phyloP scores from a whole-genome alignment of 2,329 filamentous ascomycete species.

The Hymenoscyphus linearis region DNA sequence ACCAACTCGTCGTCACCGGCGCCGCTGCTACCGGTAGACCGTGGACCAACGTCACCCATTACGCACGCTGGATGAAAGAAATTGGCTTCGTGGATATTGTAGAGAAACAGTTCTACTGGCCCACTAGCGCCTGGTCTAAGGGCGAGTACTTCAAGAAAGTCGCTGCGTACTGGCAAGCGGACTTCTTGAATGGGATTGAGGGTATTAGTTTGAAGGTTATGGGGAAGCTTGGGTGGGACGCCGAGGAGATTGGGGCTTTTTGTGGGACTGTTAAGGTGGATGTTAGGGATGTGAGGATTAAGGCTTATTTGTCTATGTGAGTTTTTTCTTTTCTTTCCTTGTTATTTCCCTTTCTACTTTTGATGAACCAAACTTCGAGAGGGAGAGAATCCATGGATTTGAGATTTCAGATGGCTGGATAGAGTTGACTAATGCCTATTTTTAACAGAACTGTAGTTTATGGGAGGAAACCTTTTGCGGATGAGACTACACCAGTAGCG shows the following conservation, averaged over 20 bases:
- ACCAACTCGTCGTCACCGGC: not conserved
- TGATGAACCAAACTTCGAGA: too few relatives aligned
- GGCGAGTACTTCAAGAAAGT: conserved; percentile 22
- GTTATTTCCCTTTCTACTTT: not conserved
- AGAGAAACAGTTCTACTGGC: conserved; percentile 47
- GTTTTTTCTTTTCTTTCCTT: not conserved
- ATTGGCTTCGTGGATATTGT: conserved; percentile 51
- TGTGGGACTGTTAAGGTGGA: conserved; percentile 31
- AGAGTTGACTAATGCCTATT: not conserved
- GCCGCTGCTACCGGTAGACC: not conserved
- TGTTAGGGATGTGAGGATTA: conserved; percentile 30
- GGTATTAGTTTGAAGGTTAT: conserved; percentile 26
- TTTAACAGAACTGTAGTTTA: not conserved
- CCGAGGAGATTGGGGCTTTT: conserved; percentile 31
- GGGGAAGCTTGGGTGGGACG: conserved; percentile 23
- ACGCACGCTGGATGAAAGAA: conserved; percentile 26
- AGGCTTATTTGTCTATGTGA: conserved; percentile 25
- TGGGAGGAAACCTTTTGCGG: not conserved
- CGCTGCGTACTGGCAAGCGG: conserved; percentile 24
- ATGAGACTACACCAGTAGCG: not conserved
- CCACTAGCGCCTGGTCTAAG: conserved; percentile 49
- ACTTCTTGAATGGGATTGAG: conserved; percentile 15
- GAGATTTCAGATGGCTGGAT: not conserved
- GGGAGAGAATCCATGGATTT: too few relatives aligned
- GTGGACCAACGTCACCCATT: conserved; percentile 7